Base-by-base conservation (phyloP, 495 filamentous ascomycete species). In the Ramalina intermedia region DNA sequence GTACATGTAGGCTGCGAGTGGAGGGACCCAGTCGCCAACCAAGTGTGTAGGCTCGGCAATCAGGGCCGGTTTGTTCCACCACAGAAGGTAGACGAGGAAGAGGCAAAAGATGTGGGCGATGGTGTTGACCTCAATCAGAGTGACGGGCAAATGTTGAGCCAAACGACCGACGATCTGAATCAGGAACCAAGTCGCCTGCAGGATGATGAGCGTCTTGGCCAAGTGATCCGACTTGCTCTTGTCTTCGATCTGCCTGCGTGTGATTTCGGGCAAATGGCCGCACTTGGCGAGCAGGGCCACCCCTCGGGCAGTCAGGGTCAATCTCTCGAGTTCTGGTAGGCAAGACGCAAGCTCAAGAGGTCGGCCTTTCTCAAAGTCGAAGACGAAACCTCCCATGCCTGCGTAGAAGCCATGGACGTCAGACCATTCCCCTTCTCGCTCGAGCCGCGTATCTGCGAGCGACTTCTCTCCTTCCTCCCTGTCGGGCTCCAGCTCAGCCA, bases 141-240 rank as follows among this genome's bases (percentile, higher is more conserved):
- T 60, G n/a, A 60, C 46, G 2, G 57, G 49, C 14, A 61, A 40
- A 13, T 46, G 26, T n/a, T 14, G 18, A 14, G 40, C 29, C n/a
- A 43, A 26, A 16, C 58, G 43, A 7, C 43, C 54, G n/a, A 55
- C 20, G 24, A 46, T 41, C 47, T 63, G 60, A 2, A 55, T 16
- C 1, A 60, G 41, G 47, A 58, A 58, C 60, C 60, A 63, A 6
- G 42, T 18, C 11, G 49, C 60, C 43, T 63, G 60, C 37, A 60
- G 35, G 9, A 54, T 20, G 8, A 53, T 36, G 9, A 63, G 14
- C 0, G 43, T 16, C 37, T 60, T 63, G 16, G 57, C 29, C 20
- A 63, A 12, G 12, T 41, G 46, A 29, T 60, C 47, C 3, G 60
- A 46, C 35, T 63, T 63, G 29, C 55, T 58, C 35, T 63, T 62